Base-by-base conservation (phyloP, 179 eudicot species). In the Monotropa hypopitys region DNA sequence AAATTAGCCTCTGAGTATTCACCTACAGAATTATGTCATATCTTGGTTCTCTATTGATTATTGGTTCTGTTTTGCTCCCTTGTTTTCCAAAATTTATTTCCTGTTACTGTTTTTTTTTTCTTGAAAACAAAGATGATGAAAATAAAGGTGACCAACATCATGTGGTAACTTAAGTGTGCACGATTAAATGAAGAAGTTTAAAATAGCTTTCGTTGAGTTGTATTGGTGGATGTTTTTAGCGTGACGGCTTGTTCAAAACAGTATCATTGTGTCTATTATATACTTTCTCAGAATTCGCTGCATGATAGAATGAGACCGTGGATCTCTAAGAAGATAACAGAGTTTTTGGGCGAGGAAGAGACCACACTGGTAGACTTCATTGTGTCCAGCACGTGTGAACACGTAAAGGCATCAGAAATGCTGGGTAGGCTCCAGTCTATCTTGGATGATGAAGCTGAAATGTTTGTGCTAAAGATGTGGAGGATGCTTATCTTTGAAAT, bases 391-490 rank as follows among this genome's bases (percentile, higher is more conserved):
- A 90, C 89, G 49, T 89, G 80, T 33, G 91, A 93, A 54, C 96
- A 93, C 51, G 93, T 88, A 0, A 83, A 87, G 75, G 98, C 97
- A 69, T 77, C 82, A 46, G 91, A 89, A 77, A 91, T 96, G 97
- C 85, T 93, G 72, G 94, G 91, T 54, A 85, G 90, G 69, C 96
- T 96, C 50, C 92, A 91, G 82, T 76, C 86, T 33, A 93, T 96
- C 51, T 82, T 96, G 85, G 99, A 93, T 61, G 99, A 93, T 72
- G 98, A 93, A 86, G 97, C 99, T 13, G 98, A 96, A 83, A 93
- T 93, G 99, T 96, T 96, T 86, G 99, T 96, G 76, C 90, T 96
- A 21, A 93, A 96, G 85, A 93, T 96, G 99, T 96, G 98, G 98
- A 90, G 98, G 81, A 96, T 96, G 98, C 99, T 96, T 57, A 96